Base-by-base conservation (phyloP, 2,329 filamentous ascomycete species). In the Cladophialophora bantiana region DNA sequence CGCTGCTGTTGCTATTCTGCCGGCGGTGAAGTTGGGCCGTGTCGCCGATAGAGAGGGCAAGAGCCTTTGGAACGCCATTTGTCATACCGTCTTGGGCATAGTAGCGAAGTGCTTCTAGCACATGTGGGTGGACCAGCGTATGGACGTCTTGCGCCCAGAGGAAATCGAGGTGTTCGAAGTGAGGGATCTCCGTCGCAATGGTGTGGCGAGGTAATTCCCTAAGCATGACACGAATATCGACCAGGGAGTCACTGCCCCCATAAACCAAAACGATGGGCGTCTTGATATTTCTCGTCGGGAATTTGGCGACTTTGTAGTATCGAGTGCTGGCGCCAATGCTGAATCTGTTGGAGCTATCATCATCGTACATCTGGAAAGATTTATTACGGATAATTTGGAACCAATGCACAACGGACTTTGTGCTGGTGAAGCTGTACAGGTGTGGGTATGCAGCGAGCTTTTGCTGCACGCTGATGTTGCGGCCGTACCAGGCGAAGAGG, bases 301-400 rank as follows among this genome's bases (percentile, higher is more conserved):
- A 99, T 76, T 92, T 94, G 73, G 95, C 93, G 5, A 97, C 94
- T 77, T 97, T 97, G 77, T 96, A 97, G 80, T 96, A 97, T 74
- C 94, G 93, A 75, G 87, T 89, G 62, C 86, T 86, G 4, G 88
- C 88, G 26, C 86, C 87, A 42, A 94, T 82, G 62, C 88, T 88
- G 67, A 96, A 83, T 0, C 90, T 90, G 34, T 90, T 89, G 65
- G 93, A 91, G 0, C 95, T 86, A 74, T 98, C 94, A 76, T 99
- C 95, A 76, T 99, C 95, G 78, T 94, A 98, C 92, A 99, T 97
- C 78, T 99, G 95, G 78, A 99, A 98, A 32, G 89, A 93, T 74
- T 93, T 92, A 74, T 94, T 97, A 71, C 95, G 90, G 74, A 99
- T 99, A 76, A 99, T 97, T 77, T 99, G 95, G 78, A 99, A 99